Evolutionary conservation across 352 stramenopile species (phyloP), one percentile per base, ranked within the genome.

Genomic region (Globisporangium abappressorium): DNA sequence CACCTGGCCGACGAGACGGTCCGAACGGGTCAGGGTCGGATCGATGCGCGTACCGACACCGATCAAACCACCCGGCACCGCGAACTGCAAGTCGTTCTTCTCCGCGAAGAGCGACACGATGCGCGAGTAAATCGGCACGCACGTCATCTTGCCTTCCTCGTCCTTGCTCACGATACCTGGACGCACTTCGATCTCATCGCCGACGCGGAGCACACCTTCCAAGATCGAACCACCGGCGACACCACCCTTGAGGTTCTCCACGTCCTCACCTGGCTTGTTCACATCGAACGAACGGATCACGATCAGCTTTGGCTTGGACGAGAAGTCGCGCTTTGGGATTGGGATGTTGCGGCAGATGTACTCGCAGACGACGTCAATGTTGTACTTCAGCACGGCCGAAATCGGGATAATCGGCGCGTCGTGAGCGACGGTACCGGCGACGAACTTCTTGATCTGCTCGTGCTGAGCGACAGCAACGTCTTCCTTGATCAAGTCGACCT

Each of bases 281-380:
- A 99, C 98, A 82, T 99, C 98, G 78, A 99, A 99, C 59, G 95
- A 99, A 75, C 98, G 97, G 73, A 99, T 99, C 55, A 99, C 97
- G 77, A 99, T 99, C 11, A 99, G 89, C 71, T 98, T 96, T 12
- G 98, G 97, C 61, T 97, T 96, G 51, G 84, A 97, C 15, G 96
- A 98, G 80, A 99, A 99, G 84, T 99, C 97, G 57, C 98, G 86
- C 66, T 91, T 88, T n/a, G 98, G 98, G 56, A 99, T 90, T 36
- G 98, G 98, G 67, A 99, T 99, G 80, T 99, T 98, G 73, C 98
- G 95, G 69, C 97, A 97, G 74, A 99, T 97, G 89, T 99, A 99
- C 87, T 99, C 97, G 80, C 98, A 99, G 7, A 99, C 96, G 8
- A 99, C 91, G 79, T 99, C 98, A 69, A 99, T 98, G 82, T 99